Percentiles rank a stretch among this genome's conserved stretches.
These are phyloP conservation scores for Sindora glabra DNA, from an alignment of 306 rosid genomes.

Conservation along the genomic window DNA sequence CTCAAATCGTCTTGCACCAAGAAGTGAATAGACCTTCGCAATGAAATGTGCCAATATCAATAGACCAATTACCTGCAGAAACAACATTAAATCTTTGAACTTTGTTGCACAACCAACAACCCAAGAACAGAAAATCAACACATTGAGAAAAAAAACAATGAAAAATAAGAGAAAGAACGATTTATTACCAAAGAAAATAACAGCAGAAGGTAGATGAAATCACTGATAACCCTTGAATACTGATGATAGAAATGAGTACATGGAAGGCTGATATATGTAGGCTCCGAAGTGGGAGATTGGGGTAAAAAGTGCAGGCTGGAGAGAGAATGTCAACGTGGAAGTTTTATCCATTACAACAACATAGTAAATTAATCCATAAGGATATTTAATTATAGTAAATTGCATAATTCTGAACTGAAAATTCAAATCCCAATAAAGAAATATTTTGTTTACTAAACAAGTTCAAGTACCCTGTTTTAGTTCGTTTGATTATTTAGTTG, in stretches of 20 bases:
- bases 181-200: conserved; percentile 18
- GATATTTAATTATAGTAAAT: no score
- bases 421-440: no score
- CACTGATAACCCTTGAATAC: conserved; percentile 8
- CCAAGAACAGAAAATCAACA: background rate
- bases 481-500: no score
- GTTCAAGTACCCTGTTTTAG: no score
- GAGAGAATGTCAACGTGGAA: conserved; percentile 38
- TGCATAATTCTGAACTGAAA: no score
- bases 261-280: background rate
- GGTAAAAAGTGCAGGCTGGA: background rate
- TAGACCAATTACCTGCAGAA: conserved; percentile 18
- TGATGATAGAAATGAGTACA: conserved; percentile 4
- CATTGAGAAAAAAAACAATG: background rate
- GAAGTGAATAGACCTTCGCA: conserved; percentile 12
- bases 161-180: background rate
- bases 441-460: no score
- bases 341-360: conserved; percentile 64
- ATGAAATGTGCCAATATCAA: conserved; percentile 29
- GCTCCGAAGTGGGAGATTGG: background rate
- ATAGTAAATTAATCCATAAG: no score
- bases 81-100: background rate
- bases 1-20: background rate
- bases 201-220: conserved; percentile 2
- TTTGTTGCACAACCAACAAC: background rate